These are phyloP conservation scores for Vanilla planifolia DNA, from an alignment of 106 monocot genomes.

Conservation along the genomic window DNA sequence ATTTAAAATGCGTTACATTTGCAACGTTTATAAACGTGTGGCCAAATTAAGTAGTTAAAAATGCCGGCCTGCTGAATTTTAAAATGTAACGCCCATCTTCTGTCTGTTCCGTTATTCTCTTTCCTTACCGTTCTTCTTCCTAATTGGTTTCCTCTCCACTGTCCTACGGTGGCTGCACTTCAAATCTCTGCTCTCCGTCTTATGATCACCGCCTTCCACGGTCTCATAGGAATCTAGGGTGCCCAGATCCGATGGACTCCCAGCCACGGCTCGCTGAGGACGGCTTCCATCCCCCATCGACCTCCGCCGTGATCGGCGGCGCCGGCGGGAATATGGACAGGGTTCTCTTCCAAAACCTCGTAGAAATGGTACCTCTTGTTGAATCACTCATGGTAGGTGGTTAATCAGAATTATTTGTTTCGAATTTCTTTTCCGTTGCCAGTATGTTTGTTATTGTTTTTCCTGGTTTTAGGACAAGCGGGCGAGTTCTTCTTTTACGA, in stretches of 20 bases:
- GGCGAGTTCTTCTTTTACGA: constrained; percentile 28
- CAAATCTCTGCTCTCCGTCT: not conserved
- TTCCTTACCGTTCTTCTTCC: no score
- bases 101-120: no score
- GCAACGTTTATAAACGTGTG: no score
- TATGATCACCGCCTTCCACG: no score
- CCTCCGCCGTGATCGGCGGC: not conserved
- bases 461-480: constrained; percentile 24
- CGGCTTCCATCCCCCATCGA: not conserved
- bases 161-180: no score
- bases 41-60: no score
- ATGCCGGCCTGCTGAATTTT: no score
- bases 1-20: no score
- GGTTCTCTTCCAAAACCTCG: constrained; percentile 78
- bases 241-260: not conserved
- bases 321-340: constrained; percentile 49
- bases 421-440: not conserved
- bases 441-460: not conserved
- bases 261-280: not conserved
- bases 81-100: no score
- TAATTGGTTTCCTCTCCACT: no score
- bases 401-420: not conserved
- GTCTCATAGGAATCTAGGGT: no score
- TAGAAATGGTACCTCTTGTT: constrained; percentile 88
- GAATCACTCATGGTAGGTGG: constrained; percentile 79